Evolutionary conservation across 495 filamentous ascomycete species (phyloP), one percentile per base, ranked within the genome.

Genomic region (Cairneyella variabilis): DNA sequence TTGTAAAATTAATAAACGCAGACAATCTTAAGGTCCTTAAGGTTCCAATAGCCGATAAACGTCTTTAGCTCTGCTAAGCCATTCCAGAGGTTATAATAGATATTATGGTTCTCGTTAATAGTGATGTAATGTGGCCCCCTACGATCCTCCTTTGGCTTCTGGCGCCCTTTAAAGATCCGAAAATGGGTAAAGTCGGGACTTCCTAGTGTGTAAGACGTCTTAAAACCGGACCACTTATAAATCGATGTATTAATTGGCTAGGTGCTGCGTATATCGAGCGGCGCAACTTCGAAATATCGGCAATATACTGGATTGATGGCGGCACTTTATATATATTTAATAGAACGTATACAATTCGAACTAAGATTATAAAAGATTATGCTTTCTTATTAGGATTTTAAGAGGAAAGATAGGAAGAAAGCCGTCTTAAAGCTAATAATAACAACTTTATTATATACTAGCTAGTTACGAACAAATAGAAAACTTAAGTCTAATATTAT

Each of bases 221-320:
- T 30, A 28, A 49, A 12, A 48, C 69, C 11, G 80, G 38, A 18
- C 22, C 3, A 18, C 12, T 18, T 40, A 40, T 40, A n/a, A n/a
- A n/a, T n/a, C 8, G 38, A 18, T 40, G 16, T 40, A 3, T 6
- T 1, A 40, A 40, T 40, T 92, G 83, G 66, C 77, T 92, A n/a
- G 88, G 86, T 5, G 84, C 86, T 30, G 70, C 83, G 26, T 92
- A 92, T 64, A 81, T 95, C 45, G 84, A 90, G 60, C 76, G n/a
- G n/a, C n/a, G n/a, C n/a, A n/a, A n/a, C n/a, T n/a, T n/a, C n/a
- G n/a, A n/a, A n/a, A n/a, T n/a, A 66, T 89, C 85, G 39, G 86
- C 89, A 12, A 91, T 86, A 38, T 84, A 88, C 54, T 82, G 85
- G 66, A 76, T 92, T 42, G 88, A 95, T 64, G 89, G 89, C 32